phyloP scores from a whole-genome alignment of 768 basidiomycete species.

The Leucosporidium creatinivorum region DNA sequence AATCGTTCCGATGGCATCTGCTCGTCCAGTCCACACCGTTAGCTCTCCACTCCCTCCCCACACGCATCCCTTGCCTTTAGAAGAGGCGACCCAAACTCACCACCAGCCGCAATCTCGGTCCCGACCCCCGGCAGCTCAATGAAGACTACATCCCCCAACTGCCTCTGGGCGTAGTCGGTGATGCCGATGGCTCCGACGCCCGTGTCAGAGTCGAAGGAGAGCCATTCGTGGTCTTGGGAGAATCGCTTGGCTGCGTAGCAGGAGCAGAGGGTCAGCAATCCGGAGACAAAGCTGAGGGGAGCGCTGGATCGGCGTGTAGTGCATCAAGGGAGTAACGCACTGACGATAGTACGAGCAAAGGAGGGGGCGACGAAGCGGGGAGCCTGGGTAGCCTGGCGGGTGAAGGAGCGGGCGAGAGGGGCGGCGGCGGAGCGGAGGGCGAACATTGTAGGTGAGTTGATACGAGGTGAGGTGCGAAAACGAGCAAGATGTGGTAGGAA shows the following conservation, averaged over 20 bases:
- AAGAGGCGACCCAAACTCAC: constrained; percentile 47
- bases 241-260: constrained; percentile 47
- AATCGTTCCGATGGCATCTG: constrained; percentile 36
- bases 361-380: neutral
- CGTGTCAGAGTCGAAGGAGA: constrained; percentile 67
- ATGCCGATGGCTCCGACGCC: constrained; percentile 71
- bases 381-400: too few relatives aligned
- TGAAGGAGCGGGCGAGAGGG: too few relatives aligned
- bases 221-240: constrained; percentile 79
- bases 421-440: too few relatives aligned
- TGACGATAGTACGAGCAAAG: constrained; percentile 28
- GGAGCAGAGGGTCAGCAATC: neutral
- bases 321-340: constrained; percentile 11
- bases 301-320: too few relatives aligned
- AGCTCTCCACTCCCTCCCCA: neutral
- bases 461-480: too few relatives aligned
- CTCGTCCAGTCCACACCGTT: neutral
- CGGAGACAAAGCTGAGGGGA: too few relatives aligned
- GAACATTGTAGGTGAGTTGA: too few relatives aligned
- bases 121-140: constrained; percentile 76
- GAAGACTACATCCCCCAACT: constrained; percentile 93
- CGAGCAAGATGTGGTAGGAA: too few relatives aligned
- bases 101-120: constrained; percentile 59
- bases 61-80: neutral
- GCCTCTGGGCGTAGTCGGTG: constrained; percentile 84